Conservation (phyloP, 345 rosid species). For the Nasturtium officinale region DNA sequence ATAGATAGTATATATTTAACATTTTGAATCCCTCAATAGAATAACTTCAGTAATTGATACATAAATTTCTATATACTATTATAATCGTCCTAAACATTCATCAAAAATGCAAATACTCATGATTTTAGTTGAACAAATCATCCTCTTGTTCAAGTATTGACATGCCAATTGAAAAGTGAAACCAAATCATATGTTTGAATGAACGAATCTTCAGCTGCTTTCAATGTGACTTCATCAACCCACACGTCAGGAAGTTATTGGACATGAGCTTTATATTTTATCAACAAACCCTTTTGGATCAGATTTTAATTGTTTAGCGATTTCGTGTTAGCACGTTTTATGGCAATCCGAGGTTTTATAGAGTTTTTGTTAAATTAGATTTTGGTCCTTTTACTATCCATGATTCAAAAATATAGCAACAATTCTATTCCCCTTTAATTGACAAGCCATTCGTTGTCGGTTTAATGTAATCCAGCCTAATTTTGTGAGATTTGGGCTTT, state of each 20-base stretch:
- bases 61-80: too few species aligned
- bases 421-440: too few species aligned
- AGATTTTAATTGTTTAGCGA: not conserved
- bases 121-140: not conserved
- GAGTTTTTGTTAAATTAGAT: not conserved
- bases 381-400: too few species aligned
- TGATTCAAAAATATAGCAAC: not conserved
- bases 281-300: not conserved
- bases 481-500: constrained; percentile 4
- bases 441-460: not conserved
- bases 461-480: not conserved
- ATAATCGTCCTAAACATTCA: too few species aligned
- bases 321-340: constrained; percentile 11
- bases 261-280: constrained; percentile 5
- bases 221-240: constrained; percentile 2
- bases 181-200: too few species aligned
- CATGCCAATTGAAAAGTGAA: too few species aligned
- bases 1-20: too few species aligned
- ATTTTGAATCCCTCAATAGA: too few species aligned
- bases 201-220: constrained; percentile 16
- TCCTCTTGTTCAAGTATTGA: too few species aligned
- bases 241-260: not conserved
- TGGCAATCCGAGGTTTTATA: not conserved
- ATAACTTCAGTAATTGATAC: too few species aligned
- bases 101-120: not conserved